Conservation (phyloP, 1,284 basidiomycete species). For the Austroboletus sp. region DNA sequence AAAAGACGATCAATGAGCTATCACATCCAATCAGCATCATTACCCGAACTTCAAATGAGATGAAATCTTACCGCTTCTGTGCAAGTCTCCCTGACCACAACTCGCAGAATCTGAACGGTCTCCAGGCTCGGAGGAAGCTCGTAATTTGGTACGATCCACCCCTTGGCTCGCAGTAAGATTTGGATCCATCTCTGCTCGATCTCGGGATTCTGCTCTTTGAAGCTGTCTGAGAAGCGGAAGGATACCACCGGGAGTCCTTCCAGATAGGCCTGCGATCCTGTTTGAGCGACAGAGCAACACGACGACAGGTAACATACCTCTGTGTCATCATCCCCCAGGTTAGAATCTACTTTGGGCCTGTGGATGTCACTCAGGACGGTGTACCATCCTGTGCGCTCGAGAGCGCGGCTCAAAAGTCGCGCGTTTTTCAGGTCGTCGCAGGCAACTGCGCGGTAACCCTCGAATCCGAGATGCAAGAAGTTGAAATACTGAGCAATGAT, state of each 20-base stretch:
- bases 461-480: constrained; percentile 76
- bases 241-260: constrained; percentile 86
- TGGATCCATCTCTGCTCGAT: constrained; percentile 89
- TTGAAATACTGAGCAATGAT: constrained; percentile 93
- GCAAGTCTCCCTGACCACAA: constrained; percentile 77
- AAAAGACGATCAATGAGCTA: constrained; percentile 61
- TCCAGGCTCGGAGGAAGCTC: constrained; percentile 69
- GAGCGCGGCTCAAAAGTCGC: constrained; percentile 75
- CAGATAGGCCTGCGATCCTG: constrained; percentile 48
- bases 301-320: constrained; percentile 40
- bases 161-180: constrained; percentile 65
- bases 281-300: constrained; percentile 5
- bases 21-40: constrained; percentile 12
- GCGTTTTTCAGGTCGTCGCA: constrained; percentile 78
- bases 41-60: background rate
- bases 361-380: constrained; percentile 70
- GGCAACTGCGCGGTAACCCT: constrained; percentile 74
- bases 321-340: constrained; percentile 44
- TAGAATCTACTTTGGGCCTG: constrained; percentile 31
- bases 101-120: constrained; percentile 73
- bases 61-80: constrained; percentile 44
- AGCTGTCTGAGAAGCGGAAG: constrained; percentile 82
- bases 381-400: constrained; percentile 77
- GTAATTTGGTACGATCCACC: constrained; percentile 88
- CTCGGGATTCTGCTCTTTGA: constrained; percentile 63